Conservation (phyloP, 2,329 filamentous ascomycete species). For the Xylariaceae sp. region DNA sequence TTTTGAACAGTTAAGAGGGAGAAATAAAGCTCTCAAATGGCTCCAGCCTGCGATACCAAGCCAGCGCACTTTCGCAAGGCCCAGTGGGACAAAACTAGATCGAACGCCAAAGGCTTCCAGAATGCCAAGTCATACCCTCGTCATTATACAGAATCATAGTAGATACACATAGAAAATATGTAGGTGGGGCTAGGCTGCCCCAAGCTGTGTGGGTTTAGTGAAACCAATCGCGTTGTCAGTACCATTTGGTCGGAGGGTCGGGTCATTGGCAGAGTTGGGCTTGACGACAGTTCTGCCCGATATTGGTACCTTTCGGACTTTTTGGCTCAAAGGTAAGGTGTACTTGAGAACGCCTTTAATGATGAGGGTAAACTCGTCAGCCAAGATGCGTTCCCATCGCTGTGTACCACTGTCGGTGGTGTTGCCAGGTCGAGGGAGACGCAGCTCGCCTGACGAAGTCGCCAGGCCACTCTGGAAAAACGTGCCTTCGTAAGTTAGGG, state of each 20-base stretch:
- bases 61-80: too few species aligned
- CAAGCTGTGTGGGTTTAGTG: slow-evolving; percentile 18
- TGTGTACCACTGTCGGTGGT: slow-evolving; percentile 79
- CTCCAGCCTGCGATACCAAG: too few species aligned
- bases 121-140: slow-evolving; percentile 34
- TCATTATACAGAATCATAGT: slow-evolving; percentile 35
- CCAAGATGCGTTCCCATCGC: slow-evolving; percentile 85
- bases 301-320: slow-evolving; percentile 56
- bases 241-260: slow-evolving; percentile 36
- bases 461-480: slow-evolving; percentile 73
- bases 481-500: slow-evolving; percentile 83
- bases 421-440: slow-evolving; percentile 80
- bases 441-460: slow-evolving; percentile 76
- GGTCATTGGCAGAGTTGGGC: slow-evolving; percentile 58
- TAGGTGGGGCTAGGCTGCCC: slow-evolving; percentile 22
- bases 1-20: slow-evolving; percentile 6
- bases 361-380: slow-evolving; percentile 91
- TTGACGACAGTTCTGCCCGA: slow-evolving; percentile 58
- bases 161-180: slow-evolving; percentile 25
- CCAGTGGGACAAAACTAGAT: slow-evolving; percentile 12
- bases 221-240: slow-evolving; percentile 28
- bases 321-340: slow-evolving; percentile 58
- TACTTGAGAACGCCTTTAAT: slow-evolving; percentile 90
- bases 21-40: not conserved
- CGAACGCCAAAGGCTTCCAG: slow-evolving; percentile 31